Conservation (phyloP, 2,329 filamentous ascomycete species). For the Rutstroemia sp. region DNA sequence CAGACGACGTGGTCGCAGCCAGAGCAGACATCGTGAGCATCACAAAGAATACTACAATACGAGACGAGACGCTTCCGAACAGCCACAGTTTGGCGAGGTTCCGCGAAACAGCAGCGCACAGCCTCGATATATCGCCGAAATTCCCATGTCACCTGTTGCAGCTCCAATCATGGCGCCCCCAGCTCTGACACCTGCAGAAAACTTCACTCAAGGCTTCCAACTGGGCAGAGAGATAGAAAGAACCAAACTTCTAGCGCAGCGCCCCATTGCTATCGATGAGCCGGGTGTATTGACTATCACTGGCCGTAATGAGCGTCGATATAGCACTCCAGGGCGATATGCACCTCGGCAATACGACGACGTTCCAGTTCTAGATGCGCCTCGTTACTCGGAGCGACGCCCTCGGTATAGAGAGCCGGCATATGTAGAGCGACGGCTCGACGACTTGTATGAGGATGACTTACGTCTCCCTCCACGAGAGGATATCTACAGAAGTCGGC, state of each 20-base stretch:
- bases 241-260: constrained; percentile 7
- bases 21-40: constrained; percentile 18
- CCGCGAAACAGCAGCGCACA: neutral
- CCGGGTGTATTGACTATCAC: constrained; percentile 4
- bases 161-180: constrained; percentile 7
- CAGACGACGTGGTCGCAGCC: constrained; percentile 14
- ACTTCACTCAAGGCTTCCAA: constrained; percentile 16
- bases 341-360: constrained; percentile 10
- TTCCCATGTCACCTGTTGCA: constrained; percentile 15
- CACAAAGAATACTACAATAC: constrained; percentile 14
- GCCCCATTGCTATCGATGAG: constrained; percentile 3
- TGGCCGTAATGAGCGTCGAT: constrained; percentile 1
- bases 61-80: constrained; percentile 16
- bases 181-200: constrained; percentile 17
- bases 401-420: constrained; percentile 3
- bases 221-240: constrained; percentile 21
- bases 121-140: constrained; percentile 9
- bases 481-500: neutral
- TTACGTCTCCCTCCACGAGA: neutral
- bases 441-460: constrained; percentile 1
- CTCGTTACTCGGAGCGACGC: constrained; percentile 4
- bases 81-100: constrained; percentile 1
- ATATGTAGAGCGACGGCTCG: neutral
- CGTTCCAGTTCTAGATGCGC: neutral
- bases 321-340: neutral